phyloP scores from a whole-genome alignment of 805 yeast genomes.

The Metschnikowia baotianmanensis region DNA sequence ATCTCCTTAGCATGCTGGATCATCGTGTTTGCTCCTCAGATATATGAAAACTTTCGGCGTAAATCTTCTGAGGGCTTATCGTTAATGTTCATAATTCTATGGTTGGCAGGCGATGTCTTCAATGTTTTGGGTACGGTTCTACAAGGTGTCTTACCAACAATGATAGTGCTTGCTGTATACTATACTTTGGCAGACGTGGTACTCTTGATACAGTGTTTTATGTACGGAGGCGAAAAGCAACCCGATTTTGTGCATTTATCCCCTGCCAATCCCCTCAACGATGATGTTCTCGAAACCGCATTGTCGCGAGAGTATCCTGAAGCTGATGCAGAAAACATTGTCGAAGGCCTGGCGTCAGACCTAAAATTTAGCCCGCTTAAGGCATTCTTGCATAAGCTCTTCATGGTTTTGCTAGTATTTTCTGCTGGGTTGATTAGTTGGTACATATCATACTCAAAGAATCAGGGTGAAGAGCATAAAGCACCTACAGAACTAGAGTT shows the following conservation, averaged over 20 bases:
- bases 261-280: slow-evolving; percentile 83
- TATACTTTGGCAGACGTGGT: slow-evolving; percentile 90
- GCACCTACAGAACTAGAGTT: slow-evolving; percentile 49
- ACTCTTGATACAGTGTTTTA: slow-evolving; percentile 76
- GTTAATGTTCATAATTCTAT: slow-evolving; percentile 75
- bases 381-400: slow-evolving; percentile 28
- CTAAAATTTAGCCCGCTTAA: slow-evolving; percentile 20
- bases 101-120: slow-evolving; percentile 94
- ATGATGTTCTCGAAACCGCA: slow-evolving; percentile 63
- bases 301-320: slow-evolving; percentile 40
- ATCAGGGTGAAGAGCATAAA: slow-evolving; percentile 32
- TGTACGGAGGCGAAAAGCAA: slow-evolving; percentile 62
- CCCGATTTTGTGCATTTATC: slow-evolving; percentile 78
- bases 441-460: slow-evolving; percentile 60
- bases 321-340: slow-evolving; percentile 15
- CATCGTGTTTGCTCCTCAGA: slow-evolving; percentile 95
- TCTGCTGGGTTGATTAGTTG: slow-evolving; percentile 85
- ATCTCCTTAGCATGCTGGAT: slow-evolving; percentile 97
- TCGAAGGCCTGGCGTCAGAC: slow-evolving; percentile 26
- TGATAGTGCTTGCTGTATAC: slow-evolving; percentile 88
- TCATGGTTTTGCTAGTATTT: slow-evolving; percentile 66
- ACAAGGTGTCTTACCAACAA: slow-evolving; percentile 91
- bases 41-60: slow-evolving; percentile 84
- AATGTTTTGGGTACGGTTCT: slow-evolving; percentile 87
- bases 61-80: slow-evolving; percentile 90